These are phyloP conservation scores for Penicillium verhagenii DNA, from an alignment of 495 filamentous ascomycete genomes.

Conservation along the genomic window DNA sequence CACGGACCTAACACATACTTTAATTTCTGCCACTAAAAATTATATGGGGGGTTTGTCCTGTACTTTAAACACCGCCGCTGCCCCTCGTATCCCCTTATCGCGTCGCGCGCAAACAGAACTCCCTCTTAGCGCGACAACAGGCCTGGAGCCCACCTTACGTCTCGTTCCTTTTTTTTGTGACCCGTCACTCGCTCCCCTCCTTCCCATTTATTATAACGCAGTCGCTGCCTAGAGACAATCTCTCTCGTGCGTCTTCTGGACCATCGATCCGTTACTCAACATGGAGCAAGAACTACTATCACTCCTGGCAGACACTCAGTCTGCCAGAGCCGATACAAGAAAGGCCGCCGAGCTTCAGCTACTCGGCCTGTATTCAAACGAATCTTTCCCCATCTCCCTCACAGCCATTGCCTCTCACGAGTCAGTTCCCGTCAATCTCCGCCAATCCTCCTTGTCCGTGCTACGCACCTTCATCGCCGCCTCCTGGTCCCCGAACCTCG, in stretches of 20 bases:
- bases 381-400: conserved; percentile 73
- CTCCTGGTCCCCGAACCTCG: conserved; percentile 69
- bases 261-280: conserved; percentile 18
- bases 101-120: conserved; percentile 15
- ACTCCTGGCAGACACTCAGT: conserved; percentile 78
- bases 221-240: conserved; percentile 12
- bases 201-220: background rate
- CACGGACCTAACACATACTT: too few relatives aligned
- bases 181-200: conserved; percentile 8
- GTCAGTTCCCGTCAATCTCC: conserved; percentile 65
- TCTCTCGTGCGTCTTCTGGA: conserved; percentile 3
- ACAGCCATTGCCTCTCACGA: conserved; percentile 74
- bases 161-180: conserved; percentile 1
- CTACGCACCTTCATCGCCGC: conserved; percentile 78
- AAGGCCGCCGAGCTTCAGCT: conserved; percentile 79
- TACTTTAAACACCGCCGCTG: conserved; percentile 15
- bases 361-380: conserved; percentile 59
- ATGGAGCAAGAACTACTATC: conserved; percentile 86
- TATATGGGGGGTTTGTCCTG: background rate
- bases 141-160: conserved; percentile 12
- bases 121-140: conserved; percentile 8
- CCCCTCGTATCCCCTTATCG: conserved; percentile 31
- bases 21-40: background rate
- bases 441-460: conserved; percentile 78
- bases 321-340: conserved; percentile 62